A percentile compares a stretch with the other conserved stretches of the same genome.
These are phyloP conservation scores for Rhazya stricta DNA, from an alignment of 257 asterid species.

Conservation along the genomic window DNA sequence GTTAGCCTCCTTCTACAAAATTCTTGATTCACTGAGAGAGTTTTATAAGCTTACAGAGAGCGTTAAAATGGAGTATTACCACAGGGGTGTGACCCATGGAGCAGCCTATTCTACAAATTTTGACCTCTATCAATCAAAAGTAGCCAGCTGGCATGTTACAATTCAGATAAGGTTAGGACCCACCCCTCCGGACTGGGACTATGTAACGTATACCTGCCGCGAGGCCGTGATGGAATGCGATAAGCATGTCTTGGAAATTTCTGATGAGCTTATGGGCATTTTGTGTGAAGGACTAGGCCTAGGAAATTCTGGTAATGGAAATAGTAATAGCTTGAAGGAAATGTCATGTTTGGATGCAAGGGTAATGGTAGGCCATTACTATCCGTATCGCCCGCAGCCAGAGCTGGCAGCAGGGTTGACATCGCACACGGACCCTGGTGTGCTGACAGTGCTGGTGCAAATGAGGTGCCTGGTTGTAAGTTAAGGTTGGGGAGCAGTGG, in stretches of 20 bases:
- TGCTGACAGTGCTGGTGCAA: constrained; percentile 39
- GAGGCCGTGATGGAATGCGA: constrained; percentile 30
- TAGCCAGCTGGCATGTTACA: constrained; percentile 47
- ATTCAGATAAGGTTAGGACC: constrained; percentile 31
- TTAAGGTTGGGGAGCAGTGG: constrained; percentile 39
- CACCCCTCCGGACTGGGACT: constrained; percentile 25
- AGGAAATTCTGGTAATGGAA: not conserved
- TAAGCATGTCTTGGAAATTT: constrained; percentile 20
- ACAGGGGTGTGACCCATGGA: constrained; percentile 26
- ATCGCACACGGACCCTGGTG: constrained; percentile 35
- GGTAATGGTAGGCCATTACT: constrained; percentile 35
- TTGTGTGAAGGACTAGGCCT: constrained; percentile 38
- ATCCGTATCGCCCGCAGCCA: constrained; percentile 43
- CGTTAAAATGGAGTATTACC: constrained; percentile 27
- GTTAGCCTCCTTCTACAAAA: not conserved
- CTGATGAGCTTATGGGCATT: constrained; percentile 31
- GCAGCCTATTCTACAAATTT: constrained; percentile 27
- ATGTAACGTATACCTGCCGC: constrained; percentile 28
- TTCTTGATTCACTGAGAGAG: constrained; percentile 13
- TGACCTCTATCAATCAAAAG: constrained; percentile 38
- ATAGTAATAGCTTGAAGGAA: constrained; percentile 19
- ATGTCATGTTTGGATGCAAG: constrained; percentile 31
- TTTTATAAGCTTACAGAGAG: constrained; percentile 31
- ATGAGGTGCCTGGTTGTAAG: constrained; percentile 41
- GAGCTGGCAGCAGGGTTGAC: constrained; percentile 37